Conservation (phyloP, 805 yeast species). For the Kuraishia piskuri region DNA sequence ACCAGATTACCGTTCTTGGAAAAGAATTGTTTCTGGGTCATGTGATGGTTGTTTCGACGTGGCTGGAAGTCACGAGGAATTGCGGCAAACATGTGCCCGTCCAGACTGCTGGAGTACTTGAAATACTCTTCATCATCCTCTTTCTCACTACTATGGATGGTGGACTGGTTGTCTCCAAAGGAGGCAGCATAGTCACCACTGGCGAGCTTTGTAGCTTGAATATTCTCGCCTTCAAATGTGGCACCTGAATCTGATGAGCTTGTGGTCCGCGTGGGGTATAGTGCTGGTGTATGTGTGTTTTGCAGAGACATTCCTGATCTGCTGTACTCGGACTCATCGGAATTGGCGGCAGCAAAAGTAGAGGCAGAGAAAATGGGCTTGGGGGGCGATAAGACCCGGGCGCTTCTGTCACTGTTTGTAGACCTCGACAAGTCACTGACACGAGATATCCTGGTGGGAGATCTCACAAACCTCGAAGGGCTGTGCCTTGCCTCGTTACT, state of each 20-base stretch:
- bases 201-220: not conserved
- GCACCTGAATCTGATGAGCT: not conserved
- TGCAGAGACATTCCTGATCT: not conserved
- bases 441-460: constrained; percentile 14
- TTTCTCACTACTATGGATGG: not conserved
- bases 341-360: constrained; percentile 51
- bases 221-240: not conserved
- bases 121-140: constrained; percentile 1
- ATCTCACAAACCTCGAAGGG: constrained; percentile 11
- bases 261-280: not conserved
- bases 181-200: not conserved
- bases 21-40: constrained; percentile 53
- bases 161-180: constrained; percentile 1
- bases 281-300: not conserved
- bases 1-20: constrained; percentile 78
- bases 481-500: constrained; percentile 16
- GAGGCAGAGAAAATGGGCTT: constrained; percentile 57
- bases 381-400: constrained; percentile 50
- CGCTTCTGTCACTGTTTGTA: constrained; percentile 20
- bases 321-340: constrained; percentile 8
- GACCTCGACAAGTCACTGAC: constrained; percentile 26
- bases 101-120: constrained; percentile 12
- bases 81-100: constrained; percentile 22
- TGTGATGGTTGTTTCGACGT: constrained; percentile 25
- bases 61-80: constrained; percentile 25